A percentile compares a stretch with the other conserved stretches of the same genome.
Evolutionary conservation across 192 early-diverging fungal genomes (phyloP).

Genomic region (Hyaloraphidium curvatum): DNA sequence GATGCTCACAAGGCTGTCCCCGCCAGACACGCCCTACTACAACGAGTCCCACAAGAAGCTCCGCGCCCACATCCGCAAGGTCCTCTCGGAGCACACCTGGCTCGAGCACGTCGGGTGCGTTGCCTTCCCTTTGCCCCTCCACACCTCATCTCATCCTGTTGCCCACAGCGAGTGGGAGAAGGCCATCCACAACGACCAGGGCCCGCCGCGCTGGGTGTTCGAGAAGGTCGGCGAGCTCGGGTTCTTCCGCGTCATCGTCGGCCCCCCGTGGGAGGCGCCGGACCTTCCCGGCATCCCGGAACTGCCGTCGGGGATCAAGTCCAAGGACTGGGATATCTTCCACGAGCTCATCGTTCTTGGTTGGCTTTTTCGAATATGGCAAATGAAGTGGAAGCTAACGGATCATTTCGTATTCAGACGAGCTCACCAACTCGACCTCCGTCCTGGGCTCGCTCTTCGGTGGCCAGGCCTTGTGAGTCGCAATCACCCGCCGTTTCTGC

Average conservation of each 20-base stretch:
- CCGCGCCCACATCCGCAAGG: conserved; percentile 11
- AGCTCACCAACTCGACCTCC: no score
- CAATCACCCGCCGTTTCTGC: no score
- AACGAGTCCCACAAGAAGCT: conserved; percentile 46
- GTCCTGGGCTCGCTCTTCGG: not conserved
- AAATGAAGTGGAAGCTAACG: no score
- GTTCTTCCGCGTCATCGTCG: not conserved
- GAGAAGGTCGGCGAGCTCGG: not conserved
- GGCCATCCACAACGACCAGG: not conserved
- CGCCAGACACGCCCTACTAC: conserved; percentile 29
- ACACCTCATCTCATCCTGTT: no score
- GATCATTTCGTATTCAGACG: no score
- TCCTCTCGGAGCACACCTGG: not conserved
- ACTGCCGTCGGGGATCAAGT: not conserved
- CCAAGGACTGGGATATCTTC: not conserved
- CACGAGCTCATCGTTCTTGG: not conserved
- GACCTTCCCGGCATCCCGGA: not conserved
- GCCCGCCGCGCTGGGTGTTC: not conserved
- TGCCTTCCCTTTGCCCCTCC: no score
- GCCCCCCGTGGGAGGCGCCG: not conserved
- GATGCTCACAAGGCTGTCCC: not conserved
- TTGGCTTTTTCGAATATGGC: not conserved
- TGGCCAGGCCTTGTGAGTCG: not conserved
- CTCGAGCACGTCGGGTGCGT: no score
- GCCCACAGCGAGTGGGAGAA: not conserved